phyloP scores from a whole-genome alignment of 2,329 filamentous ascomycete genomes.

The Cladosporium sp. region DNA sequence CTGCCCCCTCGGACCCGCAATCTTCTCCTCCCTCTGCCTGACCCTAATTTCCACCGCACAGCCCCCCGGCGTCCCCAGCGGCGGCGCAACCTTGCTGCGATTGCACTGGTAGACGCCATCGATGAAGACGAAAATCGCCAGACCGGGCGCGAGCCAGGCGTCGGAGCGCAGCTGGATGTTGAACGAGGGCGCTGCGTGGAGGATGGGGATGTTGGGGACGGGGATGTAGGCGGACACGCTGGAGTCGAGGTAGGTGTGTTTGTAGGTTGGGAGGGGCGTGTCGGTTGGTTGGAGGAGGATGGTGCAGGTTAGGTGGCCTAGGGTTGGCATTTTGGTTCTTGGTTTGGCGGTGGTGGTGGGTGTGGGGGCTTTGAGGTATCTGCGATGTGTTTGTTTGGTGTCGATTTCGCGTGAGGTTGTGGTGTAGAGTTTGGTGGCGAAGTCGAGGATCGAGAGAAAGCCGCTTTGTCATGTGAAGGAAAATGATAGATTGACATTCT shows the following conservation, averaged over 20 bases:
- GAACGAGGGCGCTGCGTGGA: constrained; percentile 31
- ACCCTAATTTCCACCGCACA: constrained; percentile 35
- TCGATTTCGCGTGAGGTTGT: not conserved
- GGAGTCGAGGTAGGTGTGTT: constrained; percentile 47
- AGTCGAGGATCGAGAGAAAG: not conserved
- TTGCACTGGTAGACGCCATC: constrained; percentile 56
- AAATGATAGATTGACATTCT: too few species aligned
- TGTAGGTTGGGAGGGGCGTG: constrained; percentile 45
- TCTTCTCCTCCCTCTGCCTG: constrained; percentile 50
- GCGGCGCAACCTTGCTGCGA: constrained; percentile 40
- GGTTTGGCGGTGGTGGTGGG: too few species aligned
- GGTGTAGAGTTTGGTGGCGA: not conserved
- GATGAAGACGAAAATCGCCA: constrained; percentile 53
- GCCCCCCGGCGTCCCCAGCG: not conserved
- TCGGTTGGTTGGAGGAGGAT: constrained; percentile 46
- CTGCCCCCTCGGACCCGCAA: constrained; percentile 36
- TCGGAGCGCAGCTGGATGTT: constrained; percentile 45
- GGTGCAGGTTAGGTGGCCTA: constrained; percentile 49
- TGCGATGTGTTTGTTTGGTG: too few species aligned
- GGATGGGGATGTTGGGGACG: constrained; percentile 39
- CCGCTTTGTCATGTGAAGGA: too few species aligned
- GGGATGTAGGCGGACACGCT: constrained; percentile 49
- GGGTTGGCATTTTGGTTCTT: constrained; percentile 44
- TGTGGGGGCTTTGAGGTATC: too few species aligned
- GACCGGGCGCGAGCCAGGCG: constrained; percentile 49